Base-by-base conservation (phyloP, 371 early-diverging fungal species). In the Basidiobolus meristosporus region DNA sequence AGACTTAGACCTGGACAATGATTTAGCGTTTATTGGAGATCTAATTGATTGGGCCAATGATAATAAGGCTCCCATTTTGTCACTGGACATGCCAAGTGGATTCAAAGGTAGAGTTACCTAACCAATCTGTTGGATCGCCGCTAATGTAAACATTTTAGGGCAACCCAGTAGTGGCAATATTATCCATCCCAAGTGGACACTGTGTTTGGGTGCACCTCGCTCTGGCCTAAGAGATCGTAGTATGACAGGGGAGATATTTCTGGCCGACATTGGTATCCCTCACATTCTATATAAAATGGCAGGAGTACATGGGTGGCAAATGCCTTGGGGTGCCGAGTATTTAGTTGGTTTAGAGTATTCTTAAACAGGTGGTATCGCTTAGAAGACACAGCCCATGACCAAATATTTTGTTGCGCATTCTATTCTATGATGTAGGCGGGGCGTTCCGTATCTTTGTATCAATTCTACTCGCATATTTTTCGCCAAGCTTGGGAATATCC, bases 181-280 rank as follows among this genome's bases (percentile, higher is more conserved):
- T 18, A 56, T 70, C 40, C 59, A 50, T 31, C 72, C 73, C 18
- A 59, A 56, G 39, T 82, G 83, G 82, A 83, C 84, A 0, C 47
- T 84, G 3, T 74, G 79, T 39, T 52, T 84, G 12, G 84, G 82
- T 7, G 71, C 79, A 0, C 83, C 84, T 3, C 77, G 71, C 44
- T 53, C 62, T 2, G 78, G 76, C 1, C 71, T 75, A 23, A 43
- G 54, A 31, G 63, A 66, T 0, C 47, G 58, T 10, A 48, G 60
- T 14, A 54, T 69, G 1, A 65, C 71, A 1, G 88, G 84, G 6
- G 77, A 77, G 36, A 38, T 87, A 31, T 78, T 75, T 46, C 41
- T 87, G 47, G 74, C 77, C 0, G 88, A 87, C 49, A 53, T 82
- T n/a, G 84, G 84, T 7, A 67, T 82, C 31, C 81, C 84, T 0